Evolutionary conservation across 768 basidiomycete species (phyloP).

Genomic region (Suillus weaverae): DNA sequence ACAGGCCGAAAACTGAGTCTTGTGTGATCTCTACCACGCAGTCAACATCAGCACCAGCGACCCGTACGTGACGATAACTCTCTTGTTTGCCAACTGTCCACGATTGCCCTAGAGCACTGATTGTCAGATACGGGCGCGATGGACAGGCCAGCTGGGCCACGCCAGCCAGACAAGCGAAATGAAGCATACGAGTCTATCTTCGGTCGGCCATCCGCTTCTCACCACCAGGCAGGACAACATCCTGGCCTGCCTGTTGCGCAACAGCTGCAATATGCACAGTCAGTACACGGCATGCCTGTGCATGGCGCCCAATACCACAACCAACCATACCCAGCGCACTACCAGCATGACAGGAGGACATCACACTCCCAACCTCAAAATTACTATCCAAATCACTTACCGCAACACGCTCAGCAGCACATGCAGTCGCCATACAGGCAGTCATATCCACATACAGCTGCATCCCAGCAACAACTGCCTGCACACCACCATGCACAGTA

Average conservation of each 20-base stretch:
- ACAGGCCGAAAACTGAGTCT: neutral
- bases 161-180: constrained; percentile 67
- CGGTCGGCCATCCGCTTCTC: constrained; percentile 64
- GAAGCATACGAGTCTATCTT: constrained; percentile 88
- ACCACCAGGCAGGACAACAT: constrained; percentile 39
- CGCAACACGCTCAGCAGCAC: constrained; percentile 24
- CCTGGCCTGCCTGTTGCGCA: constrained; percentile 14
- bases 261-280: constrained; percentile 17
- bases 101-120: neutral
- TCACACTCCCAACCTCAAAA: constrained; percentile 41
- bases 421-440: constrained; percentile 34
- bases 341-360: constrained; percentile 48
- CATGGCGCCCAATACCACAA: constrained; percentile 25
- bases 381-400: constrained; percentile 11
- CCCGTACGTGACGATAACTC: neutral
- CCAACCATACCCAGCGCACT: constrained; percentile 38
- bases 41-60: neutral
- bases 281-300: constrained; percentile 18
- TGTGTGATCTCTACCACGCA: constrained; percentile 6
- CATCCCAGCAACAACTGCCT: constrained; percentile 22
- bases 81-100: neutral
- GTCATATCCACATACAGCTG: constrained; percentile 37
- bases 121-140: constrained; percentile 24
- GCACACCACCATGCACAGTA: constrained; percentile 18
- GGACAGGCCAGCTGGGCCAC: constrained; percentile 62